Evolutionary conservation across 83 land plant genomes (phyloP).

Genomic region (Thuja plicata): DNA sequence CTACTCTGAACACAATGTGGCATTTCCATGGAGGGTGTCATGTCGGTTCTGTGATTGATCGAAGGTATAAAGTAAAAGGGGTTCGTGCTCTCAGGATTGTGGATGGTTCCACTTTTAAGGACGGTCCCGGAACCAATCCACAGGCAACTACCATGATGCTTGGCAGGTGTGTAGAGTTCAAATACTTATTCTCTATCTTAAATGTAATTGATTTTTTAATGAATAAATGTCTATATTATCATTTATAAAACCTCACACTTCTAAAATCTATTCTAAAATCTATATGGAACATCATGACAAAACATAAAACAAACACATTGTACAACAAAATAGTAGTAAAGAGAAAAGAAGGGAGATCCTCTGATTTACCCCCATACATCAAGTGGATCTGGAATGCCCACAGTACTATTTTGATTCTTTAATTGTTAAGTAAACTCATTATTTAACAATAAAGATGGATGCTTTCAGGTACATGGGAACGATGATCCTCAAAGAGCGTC

Average conservation of each 20-base stretch:
- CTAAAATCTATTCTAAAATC: no score
- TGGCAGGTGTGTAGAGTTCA: conserved; percentile 18
- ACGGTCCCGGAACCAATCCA: conserved; percentile 34
- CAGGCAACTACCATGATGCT: conserved; percentile 40
- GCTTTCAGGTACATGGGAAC: not conserved
- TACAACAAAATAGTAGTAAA: no score
- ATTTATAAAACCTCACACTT: no score
- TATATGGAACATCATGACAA: no score
- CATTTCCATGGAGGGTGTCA: conserved; percentile 41
- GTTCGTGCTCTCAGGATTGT: conserved; percentile 26
- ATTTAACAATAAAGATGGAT: not conserved
- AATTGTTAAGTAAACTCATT: not conserved
- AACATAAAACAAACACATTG: no score
- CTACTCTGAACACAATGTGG: conserved; percentile 29
- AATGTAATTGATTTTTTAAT: no score
- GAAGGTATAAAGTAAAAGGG: conserved; percentile 18
- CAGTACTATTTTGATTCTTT: not conserved
- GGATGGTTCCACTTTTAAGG: conserved; percentile 33
- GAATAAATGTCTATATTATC: no score
- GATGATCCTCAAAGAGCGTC: not conserved
- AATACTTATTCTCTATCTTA: not conserved
- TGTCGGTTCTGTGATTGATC: conserved; percentile 19
- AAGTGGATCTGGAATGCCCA: no score
- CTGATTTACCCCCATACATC: no score
- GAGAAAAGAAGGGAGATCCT: no score